Percentiles rank a stretch among this genome's conserved stretches.
Evolutionary conservation across 345 rosid genomes (phyloP).

Genomic region (Corchorus capsularis): DNA sequence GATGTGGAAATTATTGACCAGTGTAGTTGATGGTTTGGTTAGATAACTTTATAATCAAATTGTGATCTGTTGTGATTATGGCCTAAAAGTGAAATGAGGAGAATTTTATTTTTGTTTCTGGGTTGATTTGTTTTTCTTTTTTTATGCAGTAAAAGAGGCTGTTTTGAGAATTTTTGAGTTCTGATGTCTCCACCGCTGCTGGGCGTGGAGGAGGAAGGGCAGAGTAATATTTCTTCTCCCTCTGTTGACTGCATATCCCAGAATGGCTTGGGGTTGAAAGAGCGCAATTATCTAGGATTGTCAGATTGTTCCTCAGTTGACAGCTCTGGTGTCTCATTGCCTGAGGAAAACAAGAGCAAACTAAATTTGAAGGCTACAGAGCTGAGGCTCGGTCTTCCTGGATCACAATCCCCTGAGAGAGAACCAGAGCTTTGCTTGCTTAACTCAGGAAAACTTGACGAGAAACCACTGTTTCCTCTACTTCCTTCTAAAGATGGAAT

Average conservation of each 20-base stretch:
- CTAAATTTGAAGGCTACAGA: conserved; percentile 85
- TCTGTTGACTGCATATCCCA: conserved; percentile 42
- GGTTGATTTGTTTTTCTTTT: neutral
- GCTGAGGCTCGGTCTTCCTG: conserved; percentile 85
- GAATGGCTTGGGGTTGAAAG: conserved; percentile 53
- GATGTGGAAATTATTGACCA: neutral
- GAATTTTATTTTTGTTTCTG: conserved; percentile 16
- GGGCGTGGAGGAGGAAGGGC: conserved; percentile 59
- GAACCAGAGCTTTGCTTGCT: conserved; percentile 47
- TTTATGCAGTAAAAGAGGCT: conserved; percentile 26
- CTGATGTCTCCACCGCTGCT: conserved; percentile 73
- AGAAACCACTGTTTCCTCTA: conserved; percentile 76
- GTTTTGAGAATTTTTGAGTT: conserved; percentile 28
- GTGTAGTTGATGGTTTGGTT: conserved; percentile 6
- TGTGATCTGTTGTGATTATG: neutral
- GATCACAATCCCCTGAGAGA: conserved; percentile 71
- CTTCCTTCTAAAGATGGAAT: conserved; percentile 60
- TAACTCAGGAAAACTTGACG: conserved; percentile 55
- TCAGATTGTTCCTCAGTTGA: conserved; percentile 83
- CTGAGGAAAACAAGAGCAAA: conserved; percentile 48
- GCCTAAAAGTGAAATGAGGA: neutral
- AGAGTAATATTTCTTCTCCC: conserved; percentile 49
- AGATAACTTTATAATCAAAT: neutral
- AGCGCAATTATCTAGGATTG: conserved; percentile 70
- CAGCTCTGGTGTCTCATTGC: conserved; percentile 55